Percentiles rank a stretch among this genome's conserved stretches.
These are phyloP conservation scores for Aspergillus heteromorphus DNA, from an alignment of 495 filamentous ascomycete genomes.

Conservation along the genomic window DNA sequence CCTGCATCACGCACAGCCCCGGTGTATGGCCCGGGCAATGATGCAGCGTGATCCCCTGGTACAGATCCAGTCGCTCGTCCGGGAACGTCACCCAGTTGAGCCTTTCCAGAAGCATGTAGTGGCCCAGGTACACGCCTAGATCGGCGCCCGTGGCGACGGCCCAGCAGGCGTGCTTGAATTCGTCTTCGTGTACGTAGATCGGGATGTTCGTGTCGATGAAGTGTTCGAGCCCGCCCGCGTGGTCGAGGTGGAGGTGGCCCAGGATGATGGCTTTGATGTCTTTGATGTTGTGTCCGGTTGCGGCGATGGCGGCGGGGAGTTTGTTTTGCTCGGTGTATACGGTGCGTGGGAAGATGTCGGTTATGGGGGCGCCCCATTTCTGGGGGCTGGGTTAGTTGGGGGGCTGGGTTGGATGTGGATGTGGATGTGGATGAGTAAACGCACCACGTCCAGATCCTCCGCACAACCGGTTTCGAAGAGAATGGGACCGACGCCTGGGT, in stretches of 20 bases:
- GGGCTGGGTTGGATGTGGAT: neutral
- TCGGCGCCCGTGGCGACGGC: slow-evolving; percentile 39
- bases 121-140: slow-evolving; percentile 37
- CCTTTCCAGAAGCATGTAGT: slow-evolving; percentile 30
- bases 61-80: slow-evolving; percentile 27
- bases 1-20: slow-evolving; percentile 33
- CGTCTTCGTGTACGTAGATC: slow-evolving; percentile 49
- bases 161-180: slow-evolving; percentile 47
- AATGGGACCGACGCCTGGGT: slow-evolving; percentile 46
- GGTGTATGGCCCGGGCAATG: slow-evolving; percentile 39
- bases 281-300: slow-evolving; percentile 43
- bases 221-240: slow-evolving; percentile 49
- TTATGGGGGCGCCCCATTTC: slow-evolving; percentile 33
- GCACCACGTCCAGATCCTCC: slow-evolving; percentile 35
- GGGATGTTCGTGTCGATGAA: slow-evolving; percentile 44
- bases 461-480: slow-evolving; percentile 49
- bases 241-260: slow-evolving; percentile 50
- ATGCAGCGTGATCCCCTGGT: slow-evolving; percentile 31
- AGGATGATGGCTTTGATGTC: slow-evolving; percentile 51
- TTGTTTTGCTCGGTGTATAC: slow-evolving; percentile 35
- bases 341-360: slow-evolving; percentile 45
- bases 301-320: slow-evolving; percentile 41
- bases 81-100: slow-evolving; percentile 34
- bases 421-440: neutral
- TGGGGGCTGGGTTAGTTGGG: neutral